These are phyloP conservation scores for Malus hybrid DNA, from an alignment of 331 rosid species.

Conservation along the genomic window DNA sequence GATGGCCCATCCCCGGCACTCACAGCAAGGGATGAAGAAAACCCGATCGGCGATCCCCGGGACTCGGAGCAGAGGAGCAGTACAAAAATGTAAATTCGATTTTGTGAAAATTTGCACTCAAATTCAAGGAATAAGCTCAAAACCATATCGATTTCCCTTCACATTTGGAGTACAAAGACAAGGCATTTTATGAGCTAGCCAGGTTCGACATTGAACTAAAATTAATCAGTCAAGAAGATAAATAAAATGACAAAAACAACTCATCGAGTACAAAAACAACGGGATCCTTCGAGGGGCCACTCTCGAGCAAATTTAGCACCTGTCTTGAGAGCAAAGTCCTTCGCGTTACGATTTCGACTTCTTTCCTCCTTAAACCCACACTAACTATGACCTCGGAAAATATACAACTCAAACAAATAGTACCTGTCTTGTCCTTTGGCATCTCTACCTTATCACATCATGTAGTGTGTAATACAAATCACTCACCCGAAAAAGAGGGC, in stretches of 20 bases:
- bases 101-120: neutral
- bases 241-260: constrained; percentile 1
- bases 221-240: constrained; percentile 3
- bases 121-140: neutral
- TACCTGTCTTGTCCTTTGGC: constrained; percentile 40
- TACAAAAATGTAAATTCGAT: no score
- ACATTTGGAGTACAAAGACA: neutral
- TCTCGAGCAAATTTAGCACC: constrained; percentile 15
- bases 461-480: constrained; percentile 37
- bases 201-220: constrained; percentile 21
- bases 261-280: constrained; percentile 27
- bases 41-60: no score
- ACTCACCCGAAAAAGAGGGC: constrained; percentile 30
- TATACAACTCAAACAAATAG: constrained; percentile 57
- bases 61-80: no score
- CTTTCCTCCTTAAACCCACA: constrained; percentile 61
- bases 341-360: constrained; percentile 46
- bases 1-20: no score
- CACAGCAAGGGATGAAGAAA: no score
- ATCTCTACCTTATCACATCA: constrained; percentile 49
- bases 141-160: neutral
- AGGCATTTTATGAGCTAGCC: constrained; percentile 18
- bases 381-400: constrained; percentile 52
- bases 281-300: constrained; percentile 21
- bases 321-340: constrained; percentile 34